Evolutionary conservation across 768 basidiomycete genomes (phyloP).

Genomic region (Dioszegia aurantiaca): DNA sequence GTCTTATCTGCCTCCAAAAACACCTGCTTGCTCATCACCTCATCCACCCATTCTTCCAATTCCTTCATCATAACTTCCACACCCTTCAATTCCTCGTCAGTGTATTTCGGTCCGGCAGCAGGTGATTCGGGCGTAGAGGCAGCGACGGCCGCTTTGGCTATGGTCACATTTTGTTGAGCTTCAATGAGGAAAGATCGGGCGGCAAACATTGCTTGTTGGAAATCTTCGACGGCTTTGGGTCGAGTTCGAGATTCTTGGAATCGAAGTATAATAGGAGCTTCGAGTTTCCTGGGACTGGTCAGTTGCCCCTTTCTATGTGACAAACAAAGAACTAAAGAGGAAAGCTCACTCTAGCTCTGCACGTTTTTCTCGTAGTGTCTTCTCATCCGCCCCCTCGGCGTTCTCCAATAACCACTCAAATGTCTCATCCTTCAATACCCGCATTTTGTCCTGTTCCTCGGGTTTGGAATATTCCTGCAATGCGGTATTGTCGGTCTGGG

Average conservation of each 20-base stretch:
- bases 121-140: conserved; percentile 34
- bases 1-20: conserved; percentile 64
- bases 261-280: conserved; percentile 77
- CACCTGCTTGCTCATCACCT: conserved; percentile 79
- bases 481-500: conserved; percentile 65
- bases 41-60: conserved; percentile 78
- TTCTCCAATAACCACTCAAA: conserved; percentile 79
- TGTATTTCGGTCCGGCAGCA: conserved; percentile 73
- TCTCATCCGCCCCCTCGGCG: conserved; percentile 76
- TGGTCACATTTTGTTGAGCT: conserved; percentile 70
- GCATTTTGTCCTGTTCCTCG: conserved; percentile 66
- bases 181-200: conserved; percentile 72
- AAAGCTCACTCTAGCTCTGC: conserved; percentile 76
- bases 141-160: conserved; percentile 57
- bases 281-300: conserved; percentile 60
- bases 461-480: conserved; percentile 81
- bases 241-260: conserved; percentile 86
- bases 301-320: conserved; percentile 2
- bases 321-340: neutral
- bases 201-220: conserved; percentile 66
- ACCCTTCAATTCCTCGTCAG: conserved; percentile 73
- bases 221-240: conserved; percentile 76
- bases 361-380: conserved; percentile 70
- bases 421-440: conserved; percentile 67
- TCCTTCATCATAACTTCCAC: conserved; percentile 75